A percentile compares a stretch with the other conserved stretches of the same genome.
Evolutionary conservation across 75 land plant genomes (phyloP).

Genomic region (Selaginella moellendorffii): DNA sequence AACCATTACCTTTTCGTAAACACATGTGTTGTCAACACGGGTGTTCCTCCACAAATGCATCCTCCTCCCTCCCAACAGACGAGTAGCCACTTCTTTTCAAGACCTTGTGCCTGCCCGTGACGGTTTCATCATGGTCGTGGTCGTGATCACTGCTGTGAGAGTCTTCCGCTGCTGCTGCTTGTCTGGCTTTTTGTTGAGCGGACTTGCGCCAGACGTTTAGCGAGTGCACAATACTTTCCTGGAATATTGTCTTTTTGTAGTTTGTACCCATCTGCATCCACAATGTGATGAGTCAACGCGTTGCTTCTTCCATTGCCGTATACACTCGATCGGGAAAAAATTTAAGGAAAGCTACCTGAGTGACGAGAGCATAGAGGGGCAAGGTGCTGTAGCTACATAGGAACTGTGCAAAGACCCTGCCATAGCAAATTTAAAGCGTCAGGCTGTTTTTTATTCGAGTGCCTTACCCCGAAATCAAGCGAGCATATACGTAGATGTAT

Average conservation of each 20-base stretch:
- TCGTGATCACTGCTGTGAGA: no score
- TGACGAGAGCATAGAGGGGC: constrained; percentile 20
- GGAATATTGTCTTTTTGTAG: constrained; percentile 14
- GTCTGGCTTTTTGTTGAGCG: background rate
- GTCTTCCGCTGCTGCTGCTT: background rate
- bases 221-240: constrained; percentile 11
- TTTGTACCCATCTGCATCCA: constrained; percentile 14
- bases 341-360: constrained; percentile 12
- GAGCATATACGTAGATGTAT: constrained; percentile 4
- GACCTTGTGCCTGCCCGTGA: background rate
- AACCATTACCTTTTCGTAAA: no score
- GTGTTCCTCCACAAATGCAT: no score
- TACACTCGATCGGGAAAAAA: background rate
- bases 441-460: no score
- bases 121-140: no score
- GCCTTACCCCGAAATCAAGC: constrained; percentile 11
- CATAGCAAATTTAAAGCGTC: background rate
- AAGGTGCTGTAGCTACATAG: constrained; percentile 20
- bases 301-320: background rate
- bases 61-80: background rate
- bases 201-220: constrained; percentile 15
- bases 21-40: no score
- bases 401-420: constrained; percentile 12
- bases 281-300: no score
- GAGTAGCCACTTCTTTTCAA: background rate